Base-by-base conservation (phyloP, 2,329 filamentous ascomycete genomes). In the Colletotrichum limetticola region DNA sequence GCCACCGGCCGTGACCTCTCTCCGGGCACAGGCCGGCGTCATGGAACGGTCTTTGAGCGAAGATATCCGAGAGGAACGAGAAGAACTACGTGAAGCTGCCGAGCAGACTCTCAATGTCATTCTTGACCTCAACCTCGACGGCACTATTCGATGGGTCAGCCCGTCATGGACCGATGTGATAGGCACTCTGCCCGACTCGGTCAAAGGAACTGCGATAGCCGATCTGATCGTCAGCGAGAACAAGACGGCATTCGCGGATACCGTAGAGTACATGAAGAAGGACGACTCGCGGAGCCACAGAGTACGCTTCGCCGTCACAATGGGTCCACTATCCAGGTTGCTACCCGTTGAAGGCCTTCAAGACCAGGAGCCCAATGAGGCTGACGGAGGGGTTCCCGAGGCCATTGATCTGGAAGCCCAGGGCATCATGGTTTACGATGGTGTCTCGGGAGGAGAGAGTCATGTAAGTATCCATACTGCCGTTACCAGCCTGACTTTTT, bases 61-160 rank as follows among this genome's bases (percentile, higher is more conserved):
- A 83, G 92, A 98, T 81, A 98, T 98, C 78, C 92, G 94, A 77
- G 95, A 97, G 80, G 95, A 98, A 85, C 91, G 95, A 75, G 94
- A 98, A 80, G 96, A 98, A 81, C 89, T 99, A 77, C 95, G 95
- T 80, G 94, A 98, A 85, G 97, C 96, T 53, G 97, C 96, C 63
- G 96, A 98, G 84, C 95, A 98, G 85, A 98, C 95, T 26, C 88
- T 98, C 81, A 99, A 98, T 83, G 94, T 97, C 75, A 98, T 99
- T 81, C 89, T 99, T 80, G 96, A 99, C 84, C 88, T 99, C 76
- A 95, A 95, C 79, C 89, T 98, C 68, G 94, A 98, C 80, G 95
- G 95, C 76, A 93, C 91, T 74, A 93, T 99, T 78, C 93, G 95
- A 83, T 99, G 97, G 94, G 95, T 97, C 78, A 98, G 96, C 81